Evolutionary conservation across 495 filamentous ascomycete species (phyloP).

Genomic region (Hyphodiscus hymeniophilus): DNA sequence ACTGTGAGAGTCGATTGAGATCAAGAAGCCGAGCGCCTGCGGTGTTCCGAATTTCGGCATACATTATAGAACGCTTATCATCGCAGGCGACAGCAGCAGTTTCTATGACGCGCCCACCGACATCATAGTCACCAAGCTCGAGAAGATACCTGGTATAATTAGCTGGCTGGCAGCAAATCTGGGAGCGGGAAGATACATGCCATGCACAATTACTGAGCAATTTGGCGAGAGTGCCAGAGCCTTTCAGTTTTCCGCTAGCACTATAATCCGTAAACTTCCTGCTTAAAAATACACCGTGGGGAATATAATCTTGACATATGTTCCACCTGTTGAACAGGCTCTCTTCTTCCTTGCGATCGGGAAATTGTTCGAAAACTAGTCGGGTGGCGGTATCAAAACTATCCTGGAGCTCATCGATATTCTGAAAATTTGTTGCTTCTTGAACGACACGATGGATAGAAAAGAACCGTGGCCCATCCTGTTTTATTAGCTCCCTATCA

Average conservation of each 20-base stretch:
- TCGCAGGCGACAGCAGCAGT: conserved; percentile 7
- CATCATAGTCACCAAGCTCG: conserved; percentile 10
- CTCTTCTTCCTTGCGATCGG: conserved; percentile 4
- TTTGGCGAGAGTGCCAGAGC: background rate
- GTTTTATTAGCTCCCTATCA: conserved; percentile 11
- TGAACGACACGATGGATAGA: conserved; percentile 12
- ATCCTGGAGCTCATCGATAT: conserved; percentile 8
- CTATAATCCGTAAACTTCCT: background rate
- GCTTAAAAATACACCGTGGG: conserved; percentile 10
- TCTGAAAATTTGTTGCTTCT: conserved; percentile 13
- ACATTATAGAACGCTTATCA: conserved; percentile 8
- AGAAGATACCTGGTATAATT: conserved; percentile 8
- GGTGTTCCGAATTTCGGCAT: conserved; percentile 2
- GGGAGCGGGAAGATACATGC: background rate
- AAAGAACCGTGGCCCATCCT: conserved; percentile 5
- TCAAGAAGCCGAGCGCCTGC: conserved; percentile 5
- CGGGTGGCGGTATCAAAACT: conserved; percentile 8
- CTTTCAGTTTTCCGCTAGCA: background rate
- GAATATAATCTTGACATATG: conserved; percentile 8
- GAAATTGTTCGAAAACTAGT: conserved; percentile 14
- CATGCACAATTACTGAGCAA: background rate
- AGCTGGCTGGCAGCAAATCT: conserved; percentile 1
- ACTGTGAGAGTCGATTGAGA: conserved; percentile 6
- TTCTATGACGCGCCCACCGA: conserved; percentile 4
- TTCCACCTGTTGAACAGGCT: conserved; percentile 1